Evolutionary conservation across 2,329 filamentous ascomycete species (phyloP), one percentile per base, ranked within the genome.

Genomic region (Monosporascus sp.): DNA sequence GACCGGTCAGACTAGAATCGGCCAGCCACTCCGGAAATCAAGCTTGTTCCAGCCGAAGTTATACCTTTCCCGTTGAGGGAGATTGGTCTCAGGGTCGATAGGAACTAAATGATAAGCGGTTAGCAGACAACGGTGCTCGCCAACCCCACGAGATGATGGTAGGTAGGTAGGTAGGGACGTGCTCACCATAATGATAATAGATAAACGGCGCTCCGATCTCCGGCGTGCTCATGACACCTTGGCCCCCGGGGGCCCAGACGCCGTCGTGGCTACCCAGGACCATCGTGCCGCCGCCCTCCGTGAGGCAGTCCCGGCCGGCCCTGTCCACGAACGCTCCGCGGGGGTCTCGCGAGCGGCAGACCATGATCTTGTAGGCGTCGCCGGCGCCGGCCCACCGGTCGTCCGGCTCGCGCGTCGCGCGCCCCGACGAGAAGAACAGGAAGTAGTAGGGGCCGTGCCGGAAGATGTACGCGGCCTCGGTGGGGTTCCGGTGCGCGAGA

Each of bases 41-140:
- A 62, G 57, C 54, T 62, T 62, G 41, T 62, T 62, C 60, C 60
- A 62, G 40, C 60, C 60, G 31, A 62, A 59, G 2, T 55, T 53
- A 50, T 55, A 61, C 31, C 52, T 17, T 57, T 55, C 11, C 49
- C 53, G 40, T 19, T 47, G 20, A 3, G 55, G 57, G 3, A 43
- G 55, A 7, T 59, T 55, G 4, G 52, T 58, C 11, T 58, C 24
- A 17, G 51, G 38, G 37, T 61, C 47, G 37, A 53, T 55, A 43
- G 54, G 58, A n/a, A 62, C 57, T 60, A 35, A 43, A 17, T 20
- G 46, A n/a, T 5, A 37, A 17, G 37, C 11, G 1, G 41, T 58
- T 41, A 58, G 49, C 24, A 27, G 5, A 38, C 35, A 19, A n/a
- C 5, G 16, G 17, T 14, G 24, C 37, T 22, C 35, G 7, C 16